phyloP scores from a whole-genome alignment of 2,329 filamentous ascomycete species.

The Neonectria magnoliae region DNA sequence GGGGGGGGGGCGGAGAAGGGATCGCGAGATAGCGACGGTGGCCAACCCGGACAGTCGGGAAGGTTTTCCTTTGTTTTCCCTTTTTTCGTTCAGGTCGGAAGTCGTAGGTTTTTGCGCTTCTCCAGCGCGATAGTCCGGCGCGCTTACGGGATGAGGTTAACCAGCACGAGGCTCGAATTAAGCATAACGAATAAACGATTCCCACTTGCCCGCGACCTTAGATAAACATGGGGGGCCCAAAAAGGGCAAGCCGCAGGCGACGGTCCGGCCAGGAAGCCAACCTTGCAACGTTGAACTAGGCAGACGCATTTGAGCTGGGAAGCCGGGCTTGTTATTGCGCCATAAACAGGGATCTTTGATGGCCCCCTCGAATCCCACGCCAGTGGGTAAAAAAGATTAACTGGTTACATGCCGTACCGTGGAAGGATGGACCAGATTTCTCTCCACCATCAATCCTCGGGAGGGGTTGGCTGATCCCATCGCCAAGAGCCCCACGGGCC shows the following conservation, averaged over 20 bases:
- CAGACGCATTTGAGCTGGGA: not conserved
- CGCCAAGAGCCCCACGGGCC: not conserved
- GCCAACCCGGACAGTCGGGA: conserved; percentile 1
- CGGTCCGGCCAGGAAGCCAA: not conserved
- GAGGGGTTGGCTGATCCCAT: not conserved
- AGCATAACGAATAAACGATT: conserved; percentile 30
- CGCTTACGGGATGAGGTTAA: conserved; percentile 1
- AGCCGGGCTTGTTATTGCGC: conserved; percentile 21
- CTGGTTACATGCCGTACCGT: not conserved
- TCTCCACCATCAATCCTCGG: not conserved
- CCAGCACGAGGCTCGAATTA: conserved; percentile 20
- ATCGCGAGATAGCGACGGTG: not conserved
- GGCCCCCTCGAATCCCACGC: conserved; percentile 1
- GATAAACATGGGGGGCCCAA: not conserved
- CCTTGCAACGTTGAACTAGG: not conserved
- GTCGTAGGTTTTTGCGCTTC: not conserved
- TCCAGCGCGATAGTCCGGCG: not conserved
- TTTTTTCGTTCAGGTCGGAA: too few relatives aligned
- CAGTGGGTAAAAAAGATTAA: not conserved
- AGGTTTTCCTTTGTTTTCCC: not conserved
- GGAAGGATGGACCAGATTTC: not conserved
- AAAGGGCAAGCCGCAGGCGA: not conserved
- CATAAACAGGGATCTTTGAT: conserved; percentile 27
- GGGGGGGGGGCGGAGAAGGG: conserved; percentile 11
- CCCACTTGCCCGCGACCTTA: not conserved